Conservation (phyloP, 129 eudicot species). For the Arctium minus region DNA sequence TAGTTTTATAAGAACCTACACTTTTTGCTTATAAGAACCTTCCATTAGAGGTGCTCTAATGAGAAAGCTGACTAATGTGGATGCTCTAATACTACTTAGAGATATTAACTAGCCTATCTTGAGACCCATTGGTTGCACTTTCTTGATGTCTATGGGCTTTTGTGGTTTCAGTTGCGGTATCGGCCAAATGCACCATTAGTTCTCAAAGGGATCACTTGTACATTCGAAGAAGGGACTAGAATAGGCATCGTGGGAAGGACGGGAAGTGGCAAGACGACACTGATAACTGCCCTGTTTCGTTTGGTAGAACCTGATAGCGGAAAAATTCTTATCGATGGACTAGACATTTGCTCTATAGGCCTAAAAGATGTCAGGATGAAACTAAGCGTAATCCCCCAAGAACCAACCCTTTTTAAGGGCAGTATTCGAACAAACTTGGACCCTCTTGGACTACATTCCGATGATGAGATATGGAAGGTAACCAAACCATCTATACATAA, state of each 20-base stretch:
- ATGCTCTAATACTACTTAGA: background rate
- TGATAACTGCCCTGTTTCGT: slow-evolving; percentile 70
- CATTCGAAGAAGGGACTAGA: slow-evolving; percentile 71
- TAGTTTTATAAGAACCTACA: background rate
- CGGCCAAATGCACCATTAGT: slow-evolving; percentile 81
- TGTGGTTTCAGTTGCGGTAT: slow-evolving; percentile 55
- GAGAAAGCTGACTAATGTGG: background rate
- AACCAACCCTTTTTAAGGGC: slow-evolving; percentile 81
- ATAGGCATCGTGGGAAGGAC: slow-evolving; percentile 92
- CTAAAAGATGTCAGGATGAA: slow-evolving; percentile 76
- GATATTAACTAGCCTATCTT: background rate
- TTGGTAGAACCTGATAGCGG: slow-evolving; percentile 73
- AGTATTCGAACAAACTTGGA: slow-evolving; percentile 74
- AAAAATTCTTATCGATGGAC: slow-evolving; percentile 52
- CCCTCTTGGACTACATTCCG: slow-evolving; percentile 68
- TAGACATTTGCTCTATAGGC: slow-evolving; percentile 67
- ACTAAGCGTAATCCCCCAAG: slow-evolving; percentile 88
- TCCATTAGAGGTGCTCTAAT: background rate
- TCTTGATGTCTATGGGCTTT: background rate
- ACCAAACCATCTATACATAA: background rate
- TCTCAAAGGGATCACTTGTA: slow-evolving; percentile 82
- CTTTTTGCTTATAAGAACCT: background rate
- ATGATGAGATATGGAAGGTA: slow-evolving; percentile 82
- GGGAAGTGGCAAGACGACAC: slow-evolving; percentile 90
- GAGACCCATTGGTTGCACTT: background rate